A percentile compares a stretch with the other conserved stretches of the same genome.
Evolutionary conservation across 345 rosid genomes (phyloP).

Genomic region (Eucalyptus regnans): DNA sequence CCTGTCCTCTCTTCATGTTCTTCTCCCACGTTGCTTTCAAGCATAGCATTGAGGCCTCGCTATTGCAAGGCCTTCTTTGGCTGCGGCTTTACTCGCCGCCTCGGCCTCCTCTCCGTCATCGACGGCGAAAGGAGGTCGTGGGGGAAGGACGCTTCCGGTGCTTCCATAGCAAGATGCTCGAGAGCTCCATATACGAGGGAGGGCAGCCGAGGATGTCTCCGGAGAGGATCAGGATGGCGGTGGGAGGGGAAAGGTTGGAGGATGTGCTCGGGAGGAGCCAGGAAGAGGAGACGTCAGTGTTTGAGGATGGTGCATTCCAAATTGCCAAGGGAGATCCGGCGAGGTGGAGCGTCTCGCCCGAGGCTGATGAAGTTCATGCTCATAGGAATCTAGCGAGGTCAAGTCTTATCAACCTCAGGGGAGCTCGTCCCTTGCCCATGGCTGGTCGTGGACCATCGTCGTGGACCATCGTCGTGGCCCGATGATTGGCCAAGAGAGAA

Average conservation of each 20-base stretch:
- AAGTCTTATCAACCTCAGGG: fast-evolving
- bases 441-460: fast-evolving
- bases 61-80: background rate
- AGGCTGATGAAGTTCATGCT: too few relatives aligned
- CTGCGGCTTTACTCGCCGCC: background rate
- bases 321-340: background rate
- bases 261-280: background rate
- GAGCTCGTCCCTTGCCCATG: background rate
- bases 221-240: background rate
- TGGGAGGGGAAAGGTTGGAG: background rate
- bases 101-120: background rate
- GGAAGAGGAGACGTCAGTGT: background rate
- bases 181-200: too few relatives aligned
- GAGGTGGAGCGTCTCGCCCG: too few relatives aligned
- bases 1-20: background rate
- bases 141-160: too few relatives aligned
- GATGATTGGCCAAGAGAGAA: fast-evolving
- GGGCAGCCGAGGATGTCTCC: background rate
- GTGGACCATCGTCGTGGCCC: fast-evolving
- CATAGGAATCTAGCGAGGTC: too few relatives aligned
- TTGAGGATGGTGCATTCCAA: background rate
- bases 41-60: background rate
- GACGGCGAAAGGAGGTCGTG: too few relatives aligned
- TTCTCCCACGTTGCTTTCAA: background rate
- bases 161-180: too few relatives aligned